phyloP scores from a whole-genome alignment of 148 eudicot genomes.

The Mesembryanthemum crystallinum region DNA sequence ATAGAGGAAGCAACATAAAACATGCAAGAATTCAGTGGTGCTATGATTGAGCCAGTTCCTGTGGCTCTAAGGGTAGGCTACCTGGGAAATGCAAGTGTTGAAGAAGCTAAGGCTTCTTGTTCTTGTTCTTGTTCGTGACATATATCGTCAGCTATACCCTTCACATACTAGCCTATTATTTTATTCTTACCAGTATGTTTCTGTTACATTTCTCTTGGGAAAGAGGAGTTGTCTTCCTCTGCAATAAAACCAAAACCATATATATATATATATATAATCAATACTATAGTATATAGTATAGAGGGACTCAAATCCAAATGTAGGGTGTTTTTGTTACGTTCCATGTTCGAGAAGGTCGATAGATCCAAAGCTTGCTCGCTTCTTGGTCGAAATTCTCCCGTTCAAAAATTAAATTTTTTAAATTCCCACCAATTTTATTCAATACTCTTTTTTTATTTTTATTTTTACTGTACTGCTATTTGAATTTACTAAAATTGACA shows the following conservation, averaged over 20 bases:
- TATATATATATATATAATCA: neutral
- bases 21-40: slow-evolving; percentile 9
- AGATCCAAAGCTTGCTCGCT: slow-evolving; percentile 32
- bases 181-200: neutral
- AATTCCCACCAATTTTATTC: neutral
- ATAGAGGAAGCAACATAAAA: neutral
- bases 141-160: neutral
- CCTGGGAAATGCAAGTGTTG: slow-evolving; percentile 17
- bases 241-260: neutral
- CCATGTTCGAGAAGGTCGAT: slow-evolving; percentile 33
- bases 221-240: slow-evolving; percentile 27
- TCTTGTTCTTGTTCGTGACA: neutral
- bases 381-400: neutral
- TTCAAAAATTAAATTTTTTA: neutral
- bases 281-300: neutral
- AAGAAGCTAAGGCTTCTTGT: neutral
- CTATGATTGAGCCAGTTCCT: slow-evolving; percentile 20
- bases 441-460: neutral
- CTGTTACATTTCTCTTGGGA: slow-evolving; percentile 31
- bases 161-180: neutral
- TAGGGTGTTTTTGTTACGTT: slow-evolving; percentile 18
- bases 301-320: slow-evolving; percentile 28
- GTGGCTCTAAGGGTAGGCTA: neutral
- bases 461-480: neutral
- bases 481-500: neutral